Conservation (phyloP, 257 asterid species). For the Nicotiana undulata region DNA sequence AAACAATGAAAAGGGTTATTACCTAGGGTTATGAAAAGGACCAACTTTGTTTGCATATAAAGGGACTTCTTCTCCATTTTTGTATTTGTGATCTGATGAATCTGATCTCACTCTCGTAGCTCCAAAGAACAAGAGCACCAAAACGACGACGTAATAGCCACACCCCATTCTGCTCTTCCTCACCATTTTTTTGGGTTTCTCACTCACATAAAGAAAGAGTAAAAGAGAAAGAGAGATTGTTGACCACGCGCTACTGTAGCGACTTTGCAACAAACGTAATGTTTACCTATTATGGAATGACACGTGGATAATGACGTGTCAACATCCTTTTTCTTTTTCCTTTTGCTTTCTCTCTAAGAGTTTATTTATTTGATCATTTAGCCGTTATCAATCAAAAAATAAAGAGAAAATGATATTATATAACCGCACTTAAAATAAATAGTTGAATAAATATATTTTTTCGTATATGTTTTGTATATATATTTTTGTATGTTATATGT, state of each 20-base stretch:
- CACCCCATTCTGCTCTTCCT: conserved; percentile 5
- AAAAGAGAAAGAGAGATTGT: not conserved
- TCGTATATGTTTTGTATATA: no score
- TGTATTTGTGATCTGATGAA: conserved; percentile 32
- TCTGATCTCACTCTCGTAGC: conserved; percentile 23
- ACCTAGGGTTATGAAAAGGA: conserved; percentile 40
- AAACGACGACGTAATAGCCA: conserved; percentile 10
- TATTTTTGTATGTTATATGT: no score
- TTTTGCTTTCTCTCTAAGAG: not conserved
- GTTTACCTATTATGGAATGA: not conserved
- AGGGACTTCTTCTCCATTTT: conserved; percentile 24
- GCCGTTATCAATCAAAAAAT: no score
- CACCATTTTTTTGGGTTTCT: not conserved
- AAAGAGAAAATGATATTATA: no score
- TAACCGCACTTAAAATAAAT: no score
- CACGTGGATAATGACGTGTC: not conserved
- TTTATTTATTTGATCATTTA: no score
- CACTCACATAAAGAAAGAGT: not conserved
- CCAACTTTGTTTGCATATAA: conserved; percentile 40
- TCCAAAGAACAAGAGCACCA: conserved; percentile 1
- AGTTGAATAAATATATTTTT: no score
- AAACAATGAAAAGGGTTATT: not conserved
- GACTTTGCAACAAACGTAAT: not conserved
- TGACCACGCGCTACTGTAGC: not conserved
- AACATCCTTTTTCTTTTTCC: accelerated